Base-by-base conservation (phyloP, 768 basidiomycete genomes). In the Cyclocybe cylindracea region DNA sequence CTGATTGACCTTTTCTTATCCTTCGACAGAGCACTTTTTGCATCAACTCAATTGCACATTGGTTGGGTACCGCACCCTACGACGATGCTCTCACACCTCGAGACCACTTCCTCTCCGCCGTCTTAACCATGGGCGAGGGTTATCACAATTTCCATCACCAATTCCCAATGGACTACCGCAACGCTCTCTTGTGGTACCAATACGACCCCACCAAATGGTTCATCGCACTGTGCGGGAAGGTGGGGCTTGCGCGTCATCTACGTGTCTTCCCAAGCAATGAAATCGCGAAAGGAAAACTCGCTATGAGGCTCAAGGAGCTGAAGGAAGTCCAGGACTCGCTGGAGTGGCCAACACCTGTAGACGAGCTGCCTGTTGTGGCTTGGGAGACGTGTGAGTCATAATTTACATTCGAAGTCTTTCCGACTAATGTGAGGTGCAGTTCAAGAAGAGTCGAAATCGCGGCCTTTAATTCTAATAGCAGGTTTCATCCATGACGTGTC, bases 181-280 rank as follows among this genome's bases (percentile, higher is more conserved):
- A 92, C 62, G 90, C 90, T 4, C 83, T 80, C 57, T 67, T 76
- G 14, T 89, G 86, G 87, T 89, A 87, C 62, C 92, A 94, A 67
- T 94, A 93, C 62, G 91, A 94, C 65, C 92, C 92, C 3, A 94
- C 94, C 3, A 94, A 96, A 72, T 95, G 94, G 94, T 94, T 97
- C 75, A 97, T 97, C 63, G 83, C 77, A 14, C 56, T 74, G 37
- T 86, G 84, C 59, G 77, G 75, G 16, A 54, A 65, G 43, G 44
- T 91, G 29, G 87, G 91, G 3, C 70, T 94, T 31, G 94, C 94
- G n/a, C 83, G 74, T 39, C 82, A 94, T 64, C 78, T 97, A 52
- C 85, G 87, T 59, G 78, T 82, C 35, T 97, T 97, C 72, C 91
- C 92, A 46, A 85, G 85, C 64, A 92, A 93, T 69, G 94, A 95